A percentile compares a stretch with the other conserved stretches of the same genome.
Conservation (phyloP, 164 flowering plant species). For the Vitis amurensis region DNA sequence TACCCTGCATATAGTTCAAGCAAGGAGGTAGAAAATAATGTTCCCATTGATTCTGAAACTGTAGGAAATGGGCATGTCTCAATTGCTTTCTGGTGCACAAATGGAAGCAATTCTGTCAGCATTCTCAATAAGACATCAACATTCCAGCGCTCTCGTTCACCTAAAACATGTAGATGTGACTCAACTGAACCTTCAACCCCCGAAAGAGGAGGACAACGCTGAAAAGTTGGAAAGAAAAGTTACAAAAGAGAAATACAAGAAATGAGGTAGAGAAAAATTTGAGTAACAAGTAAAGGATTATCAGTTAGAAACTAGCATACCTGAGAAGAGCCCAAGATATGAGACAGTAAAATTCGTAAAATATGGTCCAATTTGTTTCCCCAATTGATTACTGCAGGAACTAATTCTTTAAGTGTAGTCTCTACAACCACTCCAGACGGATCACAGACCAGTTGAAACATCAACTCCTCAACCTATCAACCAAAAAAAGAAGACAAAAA, state of each 20-base stretch:
- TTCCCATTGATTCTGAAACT: constrained; percentile 37
- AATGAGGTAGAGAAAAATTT: not conserved
- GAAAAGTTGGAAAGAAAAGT: constrained; percentile 18
- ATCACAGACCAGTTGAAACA: constrained; percentile 92
- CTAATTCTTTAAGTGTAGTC: constrained; percentile 69
- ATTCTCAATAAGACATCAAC: constrained; percentile 82
- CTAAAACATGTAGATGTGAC: constrained; percentile 82
- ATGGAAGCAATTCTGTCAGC: constrained; percentile 79
- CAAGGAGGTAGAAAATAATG: constrained; percentile 54
- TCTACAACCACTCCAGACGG: constrained; percentile 96
- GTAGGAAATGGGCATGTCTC: constrained; percentile 83
- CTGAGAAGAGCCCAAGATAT: constrained; percentile 84
- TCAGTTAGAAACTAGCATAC: constrained; percentile 33
- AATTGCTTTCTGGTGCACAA: constrained; percentile 68
- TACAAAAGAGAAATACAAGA: constrained; percentile 14
- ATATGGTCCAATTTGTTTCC: constrained; percentile 84
- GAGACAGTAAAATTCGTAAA: constrained; percentile 65
- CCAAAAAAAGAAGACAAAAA: constrained; percentile 18
- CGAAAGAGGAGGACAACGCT: constrained; percentile 98
- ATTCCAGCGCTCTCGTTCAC: constrained; percentile 97
- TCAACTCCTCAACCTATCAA: constrained; percentile 93
- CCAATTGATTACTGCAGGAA: constrained; percentile 90
- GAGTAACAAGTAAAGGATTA: not conserved
- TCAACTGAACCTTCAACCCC: constrained; percentile 95
- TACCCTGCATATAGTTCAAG: constrained; percentile 83